Evolutionary conservation across 805 yeast genomes (phyloP).

Genomic region (Starmerella apicola): DNA sequence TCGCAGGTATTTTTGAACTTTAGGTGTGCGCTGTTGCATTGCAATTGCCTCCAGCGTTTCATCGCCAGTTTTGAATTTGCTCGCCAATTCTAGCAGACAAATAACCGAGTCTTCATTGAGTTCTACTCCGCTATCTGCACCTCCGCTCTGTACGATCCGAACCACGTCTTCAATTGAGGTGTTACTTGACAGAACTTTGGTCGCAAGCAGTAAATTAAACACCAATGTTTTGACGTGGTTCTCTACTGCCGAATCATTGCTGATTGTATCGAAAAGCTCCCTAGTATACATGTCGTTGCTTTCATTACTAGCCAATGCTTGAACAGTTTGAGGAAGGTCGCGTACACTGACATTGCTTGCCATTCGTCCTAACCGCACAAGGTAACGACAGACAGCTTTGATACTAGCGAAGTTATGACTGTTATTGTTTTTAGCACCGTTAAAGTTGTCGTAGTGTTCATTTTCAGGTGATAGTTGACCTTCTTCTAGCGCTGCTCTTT

Average conservation of each 20-base stretch:
- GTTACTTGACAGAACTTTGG: not conserved
- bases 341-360: conserved; percentile 13
- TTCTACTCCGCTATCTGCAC: conserved; percentile 3
- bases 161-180: not conserved
- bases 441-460: not conserved
- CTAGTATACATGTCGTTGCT: conserved; percentile 3
- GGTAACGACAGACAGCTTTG: conserved; percentile 18
- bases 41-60: conserved; percentile 6
- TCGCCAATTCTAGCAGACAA: conserved; percentile 7
- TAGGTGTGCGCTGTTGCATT: conserved; percentile 4
- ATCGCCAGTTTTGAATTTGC: not conserved
- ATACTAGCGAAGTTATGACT: too few relatives aligned
- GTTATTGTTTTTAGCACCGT: not conserved
- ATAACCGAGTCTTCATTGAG: conserved; percentile 16
- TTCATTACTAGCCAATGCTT: conserved; percentile 8
- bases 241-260: conserved; percentile 9
- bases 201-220: conserved; percentile 19
- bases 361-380: conserved; percentile 18
- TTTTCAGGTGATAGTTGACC: conserved; percentile 7
- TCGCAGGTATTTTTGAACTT: too few relatives aligned
- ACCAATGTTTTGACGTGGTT: conserved; percentile 18
- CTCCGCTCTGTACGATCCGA: conserved; percentile 5
- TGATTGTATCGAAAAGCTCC: conserved; percentile 13
- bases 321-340: conserved; percentile 20
- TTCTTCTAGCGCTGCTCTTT: conserved; percentile 10